phyloP scores from a whole-genome alignment of 2,329 filamentous ascomycete species.

The Curvularia eragrostidis region DNA sequence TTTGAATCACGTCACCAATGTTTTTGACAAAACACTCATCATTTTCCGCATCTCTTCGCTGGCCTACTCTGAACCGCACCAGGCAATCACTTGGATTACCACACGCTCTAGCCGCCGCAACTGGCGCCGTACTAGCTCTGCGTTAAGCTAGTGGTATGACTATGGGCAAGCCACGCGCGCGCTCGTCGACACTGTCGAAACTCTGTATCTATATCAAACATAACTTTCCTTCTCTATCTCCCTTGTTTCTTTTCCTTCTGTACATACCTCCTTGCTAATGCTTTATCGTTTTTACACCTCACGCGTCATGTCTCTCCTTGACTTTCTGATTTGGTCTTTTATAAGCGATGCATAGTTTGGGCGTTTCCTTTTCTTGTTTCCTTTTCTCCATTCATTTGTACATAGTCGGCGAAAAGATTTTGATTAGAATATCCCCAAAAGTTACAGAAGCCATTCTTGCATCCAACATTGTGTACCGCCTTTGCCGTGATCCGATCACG shows the following conservation, averaged over 20 bases:
- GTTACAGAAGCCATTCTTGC: background rate
- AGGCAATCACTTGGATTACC: constrained; percentile 4
- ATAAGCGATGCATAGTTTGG: constrained; percentile 15
- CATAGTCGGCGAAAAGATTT: background rate
- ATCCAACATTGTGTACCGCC: background rate
- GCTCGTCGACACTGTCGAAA: constrained; percentile 6
- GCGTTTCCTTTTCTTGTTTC: constrained; percentile 7
- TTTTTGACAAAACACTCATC: constrained; percentile 2
- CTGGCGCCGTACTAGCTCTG: background rate
- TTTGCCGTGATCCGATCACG: background rate
- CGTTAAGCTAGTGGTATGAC: constrained; percentile 6
- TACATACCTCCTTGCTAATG: constrained; percentile 36
- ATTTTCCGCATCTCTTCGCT: background rate
- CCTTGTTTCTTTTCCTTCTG: constrained; percentile 25
- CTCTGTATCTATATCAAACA: constrained; percentile 14
- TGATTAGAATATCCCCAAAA: background rate
- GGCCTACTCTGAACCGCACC: constrained; percentile 1
- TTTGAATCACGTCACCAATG: constrained; percentile 1
- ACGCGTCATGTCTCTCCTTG: constrained; percentile 34
- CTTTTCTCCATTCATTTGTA: background rate
- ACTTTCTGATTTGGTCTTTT: constrained; percentile 5
- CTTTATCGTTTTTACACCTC: constrained; percentile 15
- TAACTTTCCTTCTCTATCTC: constrained; percentile 3
- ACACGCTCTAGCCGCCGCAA: background rate
- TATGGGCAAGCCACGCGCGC: background rate